Base-by-base conservation (phyloP, 2,329 filamentous ascomycete species). In the Helminthosporium solani region DNA sequence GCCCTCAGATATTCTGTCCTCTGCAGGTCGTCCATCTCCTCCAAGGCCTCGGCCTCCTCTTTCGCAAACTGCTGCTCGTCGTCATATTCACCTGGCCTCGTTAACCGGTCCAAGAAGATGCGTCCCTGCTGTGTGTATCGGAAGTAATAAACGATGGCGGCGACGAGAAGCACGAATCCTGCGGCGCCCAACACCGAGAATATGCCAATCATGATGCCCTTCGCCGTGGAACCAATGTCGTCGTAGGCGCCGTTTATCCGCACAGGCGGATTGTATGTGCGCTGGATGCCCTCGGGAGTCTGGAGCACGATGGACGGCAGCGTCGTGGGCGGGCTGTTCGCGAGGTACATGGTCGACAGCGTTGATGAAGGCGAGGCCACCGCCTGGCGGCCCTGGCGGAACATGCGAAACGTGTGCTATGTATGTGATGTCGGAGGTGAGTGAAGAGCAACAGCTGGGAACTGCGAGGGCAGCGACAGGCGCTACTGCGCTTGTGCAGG, bases 141-240 rank as follows among this genome's bases (percentile, higher is more conserved):
- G 72, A 97, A 94, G 75, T 96, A 94, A 73, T 96, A 96, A 67
- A 97, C 84, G 65, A 94, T 75, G 43, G 87, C 78, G 60, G 92
- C 84, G 47, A 95, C 78, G 52, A 95, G 70, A 47, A 88, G 86
- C 52, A 95, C 90, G 47, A 96, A 77, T 25, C 88, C 82, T 35
- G 92, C 92, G 31, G 91, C 95, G 52, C 90, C 92, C 72, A 97
- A 92, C 12, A 92, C 95, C 31, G 91, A 96, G 52, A 96, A 79
- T 66, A 99, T 84, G 58, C 92, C 94, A 69, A 99, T 97, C 71
- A 97, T 80, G 63, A 97, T 88, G 70, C 92, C 92, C 67, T 83
- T 84, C 48, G 82, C 83, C 43, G 82, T 83, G 30, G 80, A 82
- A 44, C 76, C 77, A 55, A 69, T 56, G 45, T 53, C 51, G 35